Conservation (phyloP, 768 basidiomycete species). For the Trametes coccinea region DNA sequence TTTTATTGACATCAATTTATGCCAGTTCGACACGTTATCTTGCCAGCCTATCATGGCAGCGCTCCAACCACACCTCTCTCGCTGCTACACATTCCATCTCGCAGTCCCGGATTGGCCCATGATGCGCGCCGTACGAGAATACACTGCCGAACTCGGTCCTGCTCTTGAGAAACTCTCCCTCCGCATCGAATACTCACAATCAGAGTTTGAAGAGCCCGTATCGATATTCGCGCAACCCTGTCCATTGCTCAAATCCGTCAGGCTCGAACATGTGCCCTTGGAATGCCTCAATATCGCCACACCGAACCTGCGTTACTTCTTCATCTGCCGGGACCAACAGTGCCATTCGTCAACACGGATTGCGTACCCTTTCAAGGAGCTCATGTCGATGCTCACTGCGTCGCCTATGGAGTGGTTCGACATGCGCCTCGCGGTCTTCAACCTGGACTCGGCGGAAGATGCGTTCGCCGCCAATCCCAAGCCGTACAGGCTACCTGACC, state of each 20-base stretch:
- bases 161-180: slow-evolving; percentile 32
- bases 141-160: slow-evolving; percentile 27
- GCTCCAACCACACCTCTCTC: slow-evolving; percentile 31
- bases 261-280: slow-evolving; percentile 33
- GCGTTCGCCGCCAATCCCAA: slow-evolving; percentile 26
- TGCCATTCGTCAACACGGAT: slow-evolving; percentile 18
- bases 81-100: slow-evolving; percentile 34
- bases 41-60: slow-evolving; percentile 28
- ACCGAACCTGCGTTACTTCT: slow-evolving; percentile 27
- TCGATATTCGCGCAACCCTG: slow-evolving; percentile 28
- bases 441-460: slow-evolving; percentile 28
- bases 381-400: slow-evolving; percentile 21
- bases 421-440: slow-evolving; percentile 30
- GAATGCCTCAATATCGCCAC: slow-evolving; percentile 28
- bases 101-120: slow-evolving; percentile 31
- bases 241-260: slow-evolving; percentile 28
- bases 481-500: slow-evolving; percentile 22
- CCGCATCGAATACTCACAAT: slow-evolving; percentile 30
- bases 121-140: slow-evolving; percentile 29
- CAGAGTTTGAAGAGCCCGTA: slow-evolving; percentile 31
- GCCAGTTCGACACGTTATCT: slow-evolving; percentile 28
- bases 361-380: slow-evolving; percentile 29
- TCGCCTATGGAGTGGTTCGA: slow-evolving; percentile 29
- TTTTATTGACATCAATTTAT: slow-evolving; percentile 31
- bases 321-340: slow-evolving; percentile 31